Base-by-base conservation (phyloP, 441 rosid species). In the Jatropha podagrica region DNA sequence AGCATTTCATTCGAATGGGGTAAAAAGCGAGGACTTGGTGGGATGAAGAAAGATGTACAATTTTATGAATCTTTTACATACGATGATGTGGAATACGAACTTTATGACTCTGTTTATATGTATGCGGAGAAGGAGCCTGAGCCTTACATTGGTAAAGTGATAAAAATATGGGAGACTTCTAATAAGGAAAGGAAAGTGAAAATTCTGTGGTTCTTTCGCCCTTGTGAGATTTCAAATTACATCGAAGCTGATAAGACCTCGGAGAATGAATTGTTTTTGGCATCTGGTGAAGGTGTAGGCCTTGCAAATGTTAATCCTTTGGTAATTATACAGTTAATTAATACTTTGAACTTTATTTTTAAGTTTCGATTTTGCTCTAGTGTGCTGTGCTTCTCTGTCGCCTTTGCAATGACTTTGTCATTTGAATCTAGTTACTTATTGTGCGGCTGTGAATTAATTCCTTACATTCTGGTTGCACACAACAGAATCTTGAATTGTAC, bases 141-240 rank as follows among this genome's bases (percentile, higher is more conserved):
- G 84, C 98, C 97, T 65, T 83, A 82, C 65, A 41, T 96, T 48
- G 99, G 95, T 46, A 96, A 86, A 72, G 81, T 96, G 54, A 76
- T 90, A 13, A 92, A 86, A 77, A 89, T 92, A 65, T 94, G 96
- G 95, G 97, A 94, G 83, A 68, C 60, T 65, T 13, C 85, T 41
- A 77, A 85, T 68, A 85, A 80, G 85, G 20, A 80, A 4, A 91
- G 83, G 87, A 85, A 67, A 81, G 88, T 88, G 66, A 91, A 88
- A 86, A 78, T 91, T 78, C 84, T 94, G 51, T 96, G 98, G 99
- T 89, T 88, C 78, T 88, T 92, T 78, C 91, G 81, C 55, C 91
- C 96, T 32, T 73, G 62, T 66, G 98, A 96, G 85, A 83, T 96
- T 68, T 60, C 76, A 11, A 78, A 82, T 32, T 84, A 76, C 85